Base-by-base conservation (phyloP, 768 basidiomycete genomes). In the Suillus placidus region DNA sequence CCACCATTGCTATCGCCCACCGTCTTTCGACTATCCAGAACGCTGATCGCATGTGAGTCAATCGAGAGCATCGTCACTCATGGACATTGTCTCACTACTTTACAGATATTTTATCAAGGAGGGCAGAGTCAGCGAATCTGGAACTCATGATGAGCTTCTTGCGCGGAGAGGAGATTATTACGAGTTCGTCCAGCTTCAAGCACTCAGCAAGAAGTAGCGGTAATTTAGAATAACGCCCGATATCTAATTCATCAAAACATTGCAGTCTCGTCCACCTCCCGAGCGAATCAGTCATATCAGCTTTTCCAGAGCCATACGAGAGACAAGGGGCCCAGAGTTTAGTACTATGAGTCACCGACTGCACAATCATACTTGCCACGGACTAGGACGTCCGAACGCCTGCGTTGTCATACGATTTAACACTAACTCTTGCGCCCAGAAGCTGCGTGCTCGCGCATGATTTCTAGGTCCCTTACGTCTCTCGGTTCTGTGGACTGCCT, bases 1-100 rank as follows among this genome's bases (percentile, higher is more conserved):
- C 96, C 8, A 97, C 95, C 6, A 91, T 96, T 66, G 92, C 96
- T 18, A 97, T 99, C 68, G 97, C 97, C 2, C 97, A 99, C 79
- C 86, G 97, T 61, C 79, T 99, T 66, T 93, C 92, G 20, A 95
- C 93, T 4, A 96, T 97, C 69, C 94, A 97, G 76, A 93, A 94
- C 71, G 94, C 94, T 13, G 88, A 96, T 76, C 81, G 87, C 76
- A 97, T 97, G 88, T 92, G 76, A 77, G 88, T 23, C 47, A 37
- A n/a, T 13, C 38, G 6, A 26, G 2, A 51, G 34, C 20, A 3
- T 57, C 30, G 14, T 18, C 30, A 52, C 16, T 52, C 55, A 6
- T 8, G n/a, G 38, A 57, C 7, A 14, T n/a, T 6, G n/a, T 35
- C 23, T 23, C 40, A 64, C 68, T 14, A 70, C 42, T 23, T 32